These are phyloP conservation scores for Fusarium camptoceras DNA, from an alignment of 2,329 filamentous ascomycete genomes.

Conservation along the genomic window DNA sequence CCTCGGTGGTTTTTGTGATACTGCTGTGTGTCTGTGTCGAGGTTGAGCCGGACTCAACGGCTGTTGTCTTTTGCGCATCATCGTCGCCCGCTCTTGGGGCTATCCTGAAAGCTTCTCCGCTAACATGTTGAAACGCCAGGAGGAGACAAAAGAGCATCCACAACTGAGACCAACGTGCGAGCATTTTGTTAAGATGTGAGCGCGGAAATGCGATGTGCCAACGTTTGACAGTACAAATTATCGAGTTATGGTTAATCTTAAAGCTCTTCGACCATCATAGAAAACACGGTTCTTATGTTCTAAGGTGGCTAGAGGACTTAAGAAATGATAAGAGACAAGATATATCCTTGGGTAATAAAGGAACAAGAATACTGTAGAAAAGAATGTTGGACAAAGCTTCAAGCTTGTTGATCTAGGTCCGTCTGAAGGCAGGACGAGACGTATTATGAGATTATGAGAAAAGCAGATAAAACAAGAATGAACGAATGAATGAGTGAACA, in stretches of 20 bases:
- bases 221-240: neutral
- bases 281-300: conserved; percentile 10
- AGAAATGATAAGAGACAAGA: conserved; percentile 1
- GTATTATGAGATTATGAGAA: conserved; percentile 3
- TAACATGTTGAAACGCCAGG: conserved; percentile 53
- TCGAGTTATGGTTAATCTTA: neutral
- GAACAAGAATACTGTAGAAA: conserved; percentile 1
- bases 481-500: conserved; percentile 5
- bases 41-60: conserved; percentile 21
- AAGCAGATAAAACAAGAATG: conserved; percentile 25
- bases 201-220: neutral
- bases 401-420: conserved; percentile 21
- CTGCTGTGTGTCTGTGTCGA: conserved; percentile 22
- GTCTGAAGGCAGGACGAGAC: conserved; percentile 18
- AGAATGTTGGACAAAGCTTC: neutral
- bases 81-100: conserved; percentile 52
- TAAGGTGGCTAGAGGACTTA: neutral
- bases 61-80: conserved; percentile 19
- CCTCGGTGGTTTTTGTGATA: conserved; percentile 26
- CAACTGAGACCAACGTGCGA: conserved; percentile 49
- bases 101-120: conserved; percentile 50
- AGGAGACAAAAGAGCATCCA: conserved; percentile 56
- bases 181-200: conserved; percentile 46
- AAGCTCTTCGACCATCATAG: conserved; percentile 36
- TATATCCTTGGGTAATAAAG: neutral